Conservation (phyloP, 163 green algal species). For the Chlamydomonas reinhardtii region DNA sequence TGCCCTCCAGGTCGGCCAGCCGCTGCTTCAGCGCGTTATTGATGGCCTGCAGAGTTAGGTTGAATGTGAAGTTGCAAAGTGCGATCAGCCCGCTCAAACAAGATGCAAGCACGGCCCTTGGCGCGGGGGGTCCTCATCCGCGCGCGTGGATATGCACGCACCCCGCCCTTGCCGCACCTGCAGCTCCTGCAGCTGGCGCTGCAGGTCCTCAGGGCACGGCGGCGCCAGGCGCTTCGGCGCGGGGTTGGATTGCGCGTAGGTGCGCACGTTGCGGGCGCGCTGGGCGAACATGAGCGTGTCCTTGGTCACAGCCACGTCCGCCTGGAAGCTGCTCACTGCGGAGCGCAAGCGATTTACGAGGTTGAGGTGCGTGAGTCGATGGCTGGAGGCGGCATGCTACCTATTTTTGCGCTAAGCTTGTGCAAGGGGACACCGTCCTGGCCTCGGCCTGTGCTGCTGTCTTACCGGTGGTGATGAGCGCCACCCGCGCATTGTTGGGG, state of each 20-base stretch:
- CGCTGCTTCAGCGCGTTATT: slow-evolving; percentile 41
- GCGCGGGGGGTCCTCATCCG: too few relatives aligned
- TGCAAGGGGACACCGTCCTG: too few relatives aligned
- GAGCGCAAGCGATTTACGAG: too few relatives aligned
- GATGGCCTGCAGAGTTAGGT: slow-evolving; percentile 11
- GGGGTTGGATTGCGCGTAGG: slow-evolving; percentile 34
- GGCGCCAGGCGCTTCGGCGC: neutral
- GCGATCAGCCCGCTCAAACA: too few relatives aligned
- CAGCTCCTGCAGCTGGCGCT: slow-evolving; percentile 32
- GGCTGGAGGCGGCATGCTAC: too few relatives aligned
- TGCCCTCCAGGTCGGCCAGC: slow-evolving; percentile 22
- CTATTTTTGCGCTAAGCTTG: too few relatives aligned
- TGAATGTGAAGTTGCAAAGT: too few relatives aligned
- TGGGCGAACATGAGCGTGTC: slow-evolving; percentile 45
- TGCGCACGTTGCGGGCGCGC: slow-evolving; percentile 38
- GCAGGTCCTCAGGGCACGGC: slow-evolving; percentile 21
- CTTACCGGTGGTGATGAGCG: neutral
- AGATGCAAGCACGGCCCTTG: too few relatives aligned
- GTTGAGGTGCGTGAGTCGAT: neutral
- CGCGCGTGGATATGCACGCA: neutral
- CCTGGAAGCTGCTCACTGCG: slow-evolving; percentile 10
- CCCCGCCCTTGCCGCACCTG: neutral
- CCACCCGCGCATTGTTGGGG: slow-evolving; percentile 30
- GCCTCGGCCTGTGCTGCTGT: neutral
- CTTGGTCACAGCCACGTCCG: slow-evolving; percentile 3